Conservation (phyloP, 495 filamentous ascomycete species). For the Aspergillus ostianus region DNA sequence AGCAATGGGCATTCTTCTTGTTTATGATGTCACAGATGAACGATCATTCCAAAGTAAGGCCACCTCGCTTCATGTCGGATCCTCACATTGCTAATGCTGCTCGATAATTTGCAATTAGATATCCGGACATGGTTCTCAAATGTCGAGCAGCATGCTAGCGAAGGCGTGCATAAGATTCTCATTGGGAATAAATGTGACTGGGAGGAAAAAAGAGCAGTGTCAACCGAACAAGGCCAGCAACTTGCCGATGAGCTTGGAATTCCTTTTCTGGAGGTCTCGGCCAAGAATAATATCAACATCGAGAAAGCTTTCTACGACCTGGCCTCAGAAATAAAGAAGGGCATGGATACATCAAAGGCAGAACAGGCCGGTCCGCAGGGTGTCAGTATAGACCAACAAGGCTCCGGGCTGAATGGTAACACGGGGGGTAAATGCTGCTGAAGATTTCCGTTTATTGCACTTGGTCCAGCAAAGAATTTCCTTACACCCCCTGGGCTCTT, state of each 20-base stretch:
- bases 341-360: conserved; percentile 68
- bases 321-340: conserved; percentile 96
- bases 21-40: conserved; percentile 98
- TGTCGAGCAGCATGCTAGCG: conserved; percentile 97
- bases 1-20: conserved; percentile 96
- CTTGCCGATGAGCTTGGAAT: conserved; percentile 96
- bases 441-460: conserved; percentile 23
- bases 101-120: conserved; percentile 52
- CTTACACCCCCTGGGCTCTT: background rate
- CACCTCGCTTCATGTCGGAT: background rate
- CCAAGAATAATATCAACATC: conserved; percentile 99
- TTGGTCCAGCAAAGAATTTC: background rate
- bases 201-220: conserved; percentile 96
- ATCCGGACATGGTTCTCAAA: conserved; percentile 99
- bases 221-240: conserved; percentile 88
- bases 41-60: conserved; percentile 93
- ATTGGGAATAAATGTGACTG: conserved; percentile 99
- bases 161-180: conserved; percentile 99
- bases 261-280: conserved; percentile 96
- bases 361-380: conserved; percentile 62
- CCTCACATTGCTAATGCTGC: conserved; percentile 1
- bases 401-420: conserved; percentile 55
- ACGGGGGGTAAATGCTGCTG: conserved; percentile 86
- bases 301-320: conserved; percentile 98
- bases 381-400: conserved; percentile 70